A percentile compares a stretch with the other conserved stretches of the same genome.
phyloP scores from a whole-genome alignment of 23 red algal genomes.

The Agarophyton chilense region DNA sequence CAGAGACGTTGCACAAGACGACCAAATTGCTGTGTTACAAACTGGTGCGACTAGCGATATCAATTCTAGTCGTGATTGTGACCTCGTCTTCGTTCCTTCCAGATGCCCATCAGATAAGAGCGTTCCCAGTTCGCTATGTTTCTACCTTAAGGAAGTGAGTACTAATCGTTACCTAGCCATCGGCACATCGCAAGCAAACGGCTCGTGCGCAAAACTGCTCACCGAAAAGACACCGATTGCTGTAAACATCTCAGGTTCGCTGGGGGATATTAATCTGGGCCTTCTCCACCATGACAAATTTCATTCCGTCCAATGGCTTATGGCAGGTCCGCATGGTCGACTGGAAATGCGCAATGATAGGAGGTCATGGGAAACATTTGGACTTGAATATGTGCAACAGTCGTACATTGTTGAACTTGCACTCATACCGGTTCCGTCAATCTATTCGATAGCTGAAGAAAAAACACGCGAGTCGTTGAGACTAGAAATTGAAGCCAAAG shows the following conservation, averaged over 20 bases:
- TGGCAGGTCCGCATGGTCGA: slow-evolving; percentile 64
- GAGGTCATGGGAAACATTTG: slow-evolving; percentile 65
- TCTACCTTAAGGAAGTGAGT: slow-evolving; percentile 4
- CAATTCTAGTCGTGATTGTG: background rate
- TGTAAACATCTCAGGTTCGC: background rate
- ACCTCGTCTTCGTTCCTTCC: background rate
- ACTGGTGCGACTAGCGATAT: background rate
- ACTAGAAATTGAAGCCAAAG: slow-evolving; percentile 28
- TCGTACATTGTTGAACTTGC: slow-evolving; percentile 35
- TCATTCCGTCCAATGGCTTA: slow-evolving; percentile 43
- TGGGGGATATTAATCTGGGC: slow-evolving; percentile 23
- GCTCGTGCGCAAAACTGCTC: background rate
- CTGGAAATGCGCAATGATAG: slow-evolving; percentile 51
- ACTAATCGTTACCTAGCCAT: background rate
- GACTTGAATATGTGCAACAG: slow-evolving; percentile 62
- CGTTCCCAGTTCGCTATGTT: background rate
- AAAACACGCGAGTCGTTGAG: background rate
- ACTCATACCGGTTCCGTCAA: slow-evolving; percentile 6
- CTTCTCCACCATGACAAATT: background rate
- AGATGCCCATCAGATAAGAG: background rate
- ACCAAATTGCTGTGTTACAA: background rate
- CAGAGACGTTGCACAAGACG: background rate
- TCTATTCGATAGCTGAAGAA: slow-evolving; percentile 39
- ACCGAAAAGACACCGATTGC: background rate
- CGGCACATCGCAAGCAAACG: background rate